Percentiles rank a stretch among this genome's conserved stretches.
These are phyloP conservation scores for Basipetospora chlamydospora DNA, from an alignment of 2,329 filamentous ascomycete species.

Conservation along the genomic window DNA sequence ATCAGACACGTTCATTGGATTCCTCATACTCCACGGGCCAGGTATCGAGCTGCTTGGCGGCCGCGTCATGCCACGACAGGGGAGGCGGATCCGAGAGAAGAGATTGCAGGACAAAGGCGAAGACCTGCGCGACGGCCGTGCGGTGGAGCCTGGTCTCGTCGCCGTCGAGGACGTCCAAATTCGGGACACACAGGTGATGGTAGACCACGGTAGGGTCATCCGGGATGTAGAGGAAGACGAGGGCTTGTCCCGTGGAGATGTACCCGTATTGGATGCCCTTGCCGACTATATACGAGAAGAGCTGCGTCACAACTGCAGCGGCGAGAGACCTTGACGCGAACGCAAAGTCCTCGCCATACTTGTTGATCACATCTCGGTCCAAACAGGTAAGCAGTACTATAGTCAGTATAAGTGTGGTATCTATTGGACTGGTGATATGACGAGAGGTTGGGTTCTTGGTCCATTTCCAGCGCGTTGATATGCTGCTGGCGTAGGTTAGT, in stretches of 20 bases:
- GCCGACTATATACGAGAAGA: conserved; percentile 24
- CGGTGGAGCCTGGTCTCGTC: conserved; percentile 18
- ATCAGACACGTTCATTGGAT: too few species aligned
- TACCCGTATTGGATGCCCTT: conserved; percentile 21
- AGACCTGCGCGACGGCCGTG: conserved; percentile 22
- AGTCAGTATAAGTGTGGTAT: too few species aligned
- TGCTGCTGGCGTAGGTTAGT: too few species aligned
- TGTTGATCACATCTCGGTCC: conserved; percentile 17
- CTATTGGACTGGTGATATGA: too few species aligned
- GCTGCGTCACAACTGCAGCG: conserved; percentile 21
- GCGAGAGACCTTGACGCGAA: conserved; percentile 17
- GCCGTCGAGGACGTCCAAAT: conserved; percentile 18
- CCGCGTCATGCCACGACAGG: conserved; percentile 16
- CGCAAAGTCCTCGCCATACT: conserved; percentile 15
- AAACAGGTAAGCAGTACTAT: too few species aligned
- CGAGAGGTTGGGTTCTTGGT: too few species aligned
- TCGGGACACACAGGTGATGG: conserved; percentile 18
- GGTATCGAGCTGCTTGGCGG: conserved; percentile 14
- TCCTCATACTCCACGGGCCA: conserved; percentile 20
- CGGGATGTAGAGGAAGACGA: conserved; percentile 20
- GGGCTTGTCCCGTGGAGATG: conserved; percentile 18
- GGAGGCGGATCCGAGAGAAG: conserved; percentile 14
- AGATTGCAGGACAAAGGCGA: conserved; percentile 22
- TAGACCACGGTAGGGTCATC: conserved; percentile 18
- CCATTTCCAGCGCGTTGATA: too few species aligned